Evolutionary conservation across 192 early-diverging fungal species (phyloP).

Genomic region (Coemansia sp.): DNA sequence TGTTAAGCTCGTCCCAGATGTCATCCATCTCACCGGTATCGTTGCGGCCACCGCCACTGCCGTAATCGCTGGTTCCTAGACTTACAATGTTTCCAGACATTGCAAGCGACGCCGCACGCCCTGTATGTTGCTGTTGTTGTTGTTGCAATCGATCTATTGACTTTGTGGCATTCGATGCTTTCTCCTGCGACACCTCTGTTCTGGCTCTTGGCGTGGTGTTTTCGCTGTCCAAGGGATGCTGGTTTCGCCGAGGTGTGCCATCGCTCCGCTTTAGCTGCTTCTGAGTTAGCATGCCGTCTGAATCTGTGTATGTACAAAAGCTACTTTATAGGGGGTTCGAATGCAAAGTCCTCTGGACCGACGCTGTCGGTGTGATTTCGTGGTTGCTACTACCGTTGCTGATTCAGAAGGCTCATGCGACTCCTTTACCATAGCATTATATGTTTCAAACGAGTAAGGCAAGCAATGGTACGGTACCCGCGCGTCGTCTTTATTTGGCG

Average conservation of each 20-base stretch:
- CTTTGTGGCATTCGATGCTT: background rate
- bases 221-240: background rate
- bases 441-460: background rate
- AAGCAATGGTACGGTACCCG: background rate
- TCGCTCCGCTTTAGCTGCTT: background rate
- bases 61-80: constrained; percentile 8
- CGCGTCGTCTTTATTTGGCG: background rate
- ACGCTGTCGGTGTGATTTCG: constrained; percentile 24
- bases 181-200: background rate
- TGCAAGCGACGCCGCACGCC: constrained; percentile 3
- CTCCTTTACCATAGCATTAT: constrained; percentile 45
- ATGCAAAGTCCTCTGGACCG: constrained; percentile 18
- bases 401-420: constrained; percentile 17
- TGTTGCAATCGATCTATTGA: background rate
- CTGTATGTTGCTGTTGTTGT: constrained; percentile 6
- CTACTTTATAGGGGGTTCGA: constrained; percentile 30
- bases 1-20: constrained; percentile 31
- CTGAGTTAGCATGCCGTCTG: background rate
- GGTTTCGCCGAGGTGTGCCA: constrained; percentile 1
- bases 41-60: background rate
- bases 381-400: background rate
- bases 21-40: constrained; percentile 21
- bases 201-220: background rate
- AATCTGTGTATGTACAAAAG: constrained; percentile 2
- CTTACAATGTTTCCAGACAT: constrained; percentile 7